Conservation (phyloP, 2,329 filamentous ascomycete species). For the Penicillium sumatraense region DNA sequence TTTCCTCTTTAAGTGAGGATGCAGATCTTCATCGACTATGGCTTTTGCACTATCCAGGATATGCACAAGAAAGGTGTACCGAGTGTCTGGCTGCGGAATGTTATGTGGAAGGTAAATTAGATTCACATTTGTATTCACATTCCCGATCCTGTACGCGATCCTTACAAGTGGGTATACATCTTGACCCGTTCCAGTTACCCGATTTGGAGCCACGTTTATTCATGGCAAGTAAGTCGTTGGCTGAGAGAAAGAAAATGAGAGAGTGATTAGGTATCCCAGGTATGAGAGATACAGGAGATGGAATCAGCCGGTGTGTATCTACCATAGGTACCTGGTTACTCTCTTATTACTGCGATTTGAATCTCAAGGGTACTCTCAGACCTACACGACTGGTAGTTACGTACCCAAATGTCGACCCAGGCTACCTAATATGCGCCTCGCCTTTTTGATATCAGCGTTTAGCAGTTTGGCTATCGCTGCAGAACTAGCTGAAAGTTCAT, state of each 20-base stretch:
- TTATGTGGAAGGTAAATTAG: neutral
- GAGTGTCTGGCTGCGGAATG: neutral
- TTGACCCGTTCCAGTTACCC: neutral
- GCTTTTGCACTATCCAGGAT: neutral
- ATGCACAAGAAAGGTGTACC: neutral
- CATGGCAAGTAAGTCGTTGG: no score
- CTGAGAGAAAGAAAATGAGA: no score
- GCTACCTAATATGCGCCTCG: neutral
- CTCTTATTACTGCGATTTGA: no score
- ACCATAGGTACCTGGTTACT: no score
- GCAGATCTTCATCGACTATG: neutral
- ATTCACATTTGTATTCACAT: neutral
- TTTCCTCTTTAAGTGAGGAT: neutral
- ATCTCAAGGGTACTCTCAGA: neutral
- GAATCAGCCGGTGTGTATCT: no score
- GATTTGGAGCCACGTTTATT: neutral
- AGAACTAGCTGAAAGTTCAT: neutral
- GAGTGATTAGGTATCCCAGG: no score
- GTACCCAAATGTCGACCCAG: neutral
- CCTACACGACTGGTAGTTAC: neutral
- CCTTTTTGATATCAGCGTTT: neutral
- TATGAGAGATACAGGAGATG: no score
- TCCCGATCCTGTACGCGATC: neutral
- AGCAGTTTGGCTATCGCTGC: neutral
- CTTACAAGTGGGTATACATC: neutral